Evolutionary conservation across 306 rosid genomes (phyloP).

Genomic region (Vigna mungo): DNA sequence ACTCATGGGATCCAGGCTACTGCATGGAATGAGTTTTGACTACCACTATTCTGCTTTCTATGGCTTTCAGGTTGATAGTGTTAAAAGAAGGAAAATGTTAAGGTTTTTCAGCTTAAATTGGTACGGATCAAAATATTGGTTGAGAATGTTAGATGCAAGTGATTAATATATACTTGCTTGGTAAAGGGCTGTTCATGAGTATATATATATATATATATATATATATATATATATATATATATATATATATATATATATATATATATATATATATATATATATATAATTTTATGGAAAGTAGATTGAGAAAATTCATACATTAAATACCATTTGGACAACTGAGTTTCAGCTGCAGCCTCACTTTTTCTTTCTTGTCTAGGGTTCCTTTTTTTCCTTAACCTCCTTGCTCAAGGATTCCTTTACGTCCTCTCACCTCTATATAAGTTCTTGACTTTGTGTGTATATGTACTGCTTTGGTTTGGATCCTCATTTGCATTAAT

Average conservation of each 20-base stretch:
- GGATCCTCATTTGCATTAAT: constrained; percentile 60
- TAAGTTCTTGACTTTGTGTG: constrained; percentile 46
- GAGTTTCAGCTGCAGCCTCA: too few relatives aligned
- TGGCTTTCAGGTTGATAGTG: constrained; percentile 19
- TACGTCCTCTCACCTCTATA: too few relatives aligned
- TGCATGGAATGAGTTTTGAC: constrained; percentile 9
- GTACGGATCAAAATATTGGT: neutral
- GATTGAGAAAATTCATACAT: too few relatives aligned
- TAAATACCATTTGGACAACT: too few relatives aligned
- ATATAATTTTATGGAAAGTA: too few relatives aligned
- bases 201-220: too few relatives aligned
- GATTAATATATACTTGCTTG: constrained; percentile 23
- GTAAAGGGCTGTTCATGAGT: neutral
- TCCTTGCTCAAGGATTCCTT: too few relatives aligned
- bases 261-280: too few relatives aligned
- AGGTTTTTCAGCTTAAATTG: constrained; percentile 18
- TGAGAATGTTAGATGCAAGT: constrained; percentile 31
- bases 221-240: too few relatives aligned
- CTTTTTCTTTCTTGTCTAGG: too few relatives aligned
- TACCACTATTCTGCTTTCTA: constrained; percentile 21
- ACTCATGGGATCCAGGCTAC: neutral
- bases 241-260: too few relatives aligned
- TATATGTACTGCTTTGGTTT: constrained; percentile 48
- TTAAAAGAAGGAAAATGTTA: neutral
- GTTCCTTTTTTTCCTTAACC: too few relatives aligned